Conservation (phyloP, 805 yeast genomes). For the Wickerhamomyces kurtzmanii region DNA sequence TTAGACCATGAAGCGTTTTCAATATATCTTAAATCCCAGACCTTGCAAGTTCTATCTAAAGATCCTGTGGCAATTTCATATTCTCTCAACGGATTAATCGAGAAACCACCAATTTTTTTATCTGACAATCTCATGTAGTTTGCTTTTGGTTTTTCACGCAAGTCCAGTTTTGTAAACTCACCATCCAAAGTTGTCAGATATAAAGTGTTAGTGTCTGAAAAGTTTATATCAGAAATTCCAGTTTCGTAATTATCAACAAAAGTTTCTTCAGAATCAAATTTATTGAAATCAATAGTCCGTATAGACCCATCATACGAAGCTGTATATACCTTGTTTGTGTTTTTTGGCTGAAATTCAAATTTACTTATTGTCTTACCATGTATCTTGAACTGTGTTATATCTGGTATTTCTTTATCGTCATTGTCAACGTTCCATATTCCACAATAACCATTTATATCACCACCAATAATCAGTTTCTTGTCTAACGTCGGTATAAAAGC, state of each 20-base stretch:
- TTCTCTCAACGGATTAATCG: slow-evolving; percentile 59
- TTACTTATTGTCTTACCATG: slow-evolving; percentile 71
- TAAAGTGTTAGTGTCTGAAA: slow-evolving; percentile 45
- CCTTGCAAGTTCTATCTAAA: slow-evolving; percentile 69
- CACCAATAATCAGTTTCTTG: slow-evolving; percentile 64
- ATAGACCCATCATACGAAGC: slow-evolving; percentile 86
- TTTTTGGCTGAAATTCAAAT: slow-evolving; percentile 40
- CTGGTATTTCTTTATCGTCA: slow-evolving; percentile 32
- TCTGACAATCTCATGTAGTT: slow-evolving; percentile 50
- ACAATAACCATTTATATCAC: slow-evolving; percentile 79
- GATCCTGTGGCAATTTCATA: slow-evolving; percentile 81
- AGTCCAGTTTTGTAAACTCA: slow-evolving; percentile 65
- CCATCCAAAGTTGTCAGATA: slow-evolving; percentile 78
- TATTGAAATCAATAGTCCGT: slow-evolving; percentile 57
- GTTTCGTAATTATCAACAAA: slow-evolving; percentile 45
- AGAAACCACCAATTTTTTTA: slow-evolving; percentile 87
- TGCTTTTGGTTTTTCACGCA: slow-evolving; percentile 34
- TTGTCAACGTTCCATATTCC: slow-evolving; percentile 77
- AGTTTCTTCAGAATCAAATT: slow-evolving; percentile 49
- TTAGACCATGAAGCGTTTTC: slow-evolving; percentile 47
- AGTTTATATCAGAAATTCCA: slow-evolving; percentile 71
- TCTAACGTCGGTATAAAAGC: slow-evolving; percentile 65
- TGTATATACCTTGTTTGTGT: slow-evolving; percentile 49
- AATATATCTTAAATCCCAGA: slow-evolving; percentile 76
- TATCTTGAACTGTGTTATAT: slow-evolving; percentile 55